These are phyloP conservation scores for Penicillium psychrofluorescens DNA, from an alignment of 495 filamentous ascomycete genomes.

Conservation along the genomic window DNA sequence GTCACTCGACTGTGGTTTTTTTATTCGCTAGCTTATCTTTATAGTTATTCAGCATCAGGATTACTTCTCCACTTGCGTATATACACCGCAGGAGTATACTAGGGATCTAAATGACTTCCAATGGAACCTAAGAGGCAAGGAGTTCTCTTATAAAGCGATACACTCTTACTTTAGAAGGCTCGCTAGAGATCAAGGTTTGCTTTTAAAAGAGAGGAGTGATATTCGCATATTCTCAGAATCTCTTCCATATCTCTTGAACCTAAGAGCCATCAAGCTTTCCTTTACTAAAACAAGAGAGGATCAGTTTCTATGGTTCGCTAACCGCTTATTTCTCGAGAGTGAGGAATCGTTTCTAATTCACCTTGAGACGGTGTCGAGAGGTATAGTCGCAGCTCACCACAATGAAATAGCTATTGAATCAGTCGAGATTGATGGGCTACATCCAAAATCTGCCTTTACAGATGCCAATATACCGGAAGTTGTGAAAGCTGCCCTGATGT, in stretches of 20 bases:
- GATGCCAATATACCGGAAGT: not conserved
- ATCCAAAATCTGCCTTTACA: not conserved
- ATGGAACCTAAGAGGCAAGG: constrained; percentile 1
- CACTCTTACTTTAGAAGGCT: constrained; percentile 1
- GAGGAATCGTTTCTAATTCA: not conserved
- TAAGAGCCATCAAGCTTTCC: constrained; percentile 1
- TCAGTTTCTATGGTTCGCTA: constrained; percentile 3
- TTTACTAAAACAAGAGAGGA: constrained; percentile 1
- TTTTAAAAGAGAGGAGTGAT: not conserved
- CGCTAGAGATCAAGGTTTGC: not conserved
- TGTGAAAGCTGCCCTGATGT: not conserved
- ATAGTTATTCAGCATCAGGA: constrained; percentile 1
- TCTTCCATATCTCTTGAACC: not conserved
- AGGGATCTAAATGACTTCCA: constrained; percentile 1
- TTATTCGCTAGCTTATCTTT: not conserved
- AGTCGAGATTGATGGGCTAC: not conserved
- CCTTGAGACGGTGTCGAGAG: not conserved
- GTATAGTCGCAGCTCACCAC: not conserved
- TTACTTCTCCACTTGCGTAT: constrained; percentile 3
- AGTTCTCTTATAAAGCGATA: constrained; percentile 3
- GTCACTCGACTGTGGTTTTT: not conserved
- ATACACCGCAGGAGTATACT: constrained; percentile 1
- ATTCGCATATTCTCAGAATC: not conserved
- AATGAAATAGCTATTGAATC: not conserved
- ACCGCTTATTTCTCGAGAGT: not conserved